Conservation (phyloP, 192 early-diverging fungal genomes). For the Podochytrium sp. region DNA sequence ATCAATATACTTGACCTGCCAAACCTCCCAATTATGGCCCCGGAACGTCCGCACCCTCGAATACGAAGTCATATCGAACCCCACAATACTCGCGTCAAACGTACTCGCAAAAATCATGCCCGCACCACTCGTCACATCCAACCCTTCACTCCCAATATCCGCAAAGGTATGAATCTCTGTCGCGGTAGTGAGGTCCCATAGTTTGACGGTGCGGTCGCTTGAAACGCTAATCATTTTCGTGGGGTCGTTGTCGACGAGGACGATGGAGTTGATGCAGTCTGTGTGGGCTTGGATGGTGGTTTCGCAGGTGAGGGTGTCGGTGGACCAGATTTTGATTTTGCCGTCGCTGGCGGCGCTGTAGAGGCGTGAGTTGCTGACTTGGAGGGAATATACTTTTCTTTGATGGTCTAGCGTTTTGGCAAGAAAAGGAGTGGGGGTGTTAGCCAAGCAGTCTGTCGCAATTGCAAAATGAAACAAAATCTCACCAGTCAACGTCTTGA, state of each 20-base stretch:
- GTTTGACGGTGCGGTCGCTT: conserved; percentile 35
- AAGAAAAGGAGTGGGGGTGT: conserved; percentile 25
- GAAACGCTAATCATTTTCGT: conserved; percentile 38
- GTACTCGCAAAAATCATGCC: conserved; percentile 60
- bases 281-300: conserved; percentile 57
- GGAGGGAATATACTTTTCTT: conserved; percentile 59
- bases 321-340: conserved; percentile 58
- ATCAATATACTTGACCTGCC: conserved; percentile 58
- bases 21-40: conserved; percentile 69
- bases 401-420: conserved; percentile 48
- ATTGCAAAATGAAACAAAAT: conserved; percentile 31
- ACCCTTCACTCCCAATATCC: conserved; percentile 50
- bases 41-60: conserved; percentile 44
- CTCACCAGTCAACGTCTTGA: not conserved
- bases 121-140: conserved; percentile 48
- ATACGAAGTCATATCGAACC: conserved; percentile 36
- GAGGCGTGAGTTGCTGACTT: conserved; percentile 41
- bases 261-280: conserved; percentile 58
- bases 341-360: conserved; percentile 59
- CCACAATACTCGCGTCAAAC: conserved; percentile 61
- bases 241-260: conserved; percentile 40
- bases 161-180: conserved; percentile 49
- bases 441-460: conserved; percentile 6
- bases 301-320: conserved; percentile 47
- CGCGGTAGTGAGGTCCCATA: conserved; percentile 59